Base-by-base conservation (phyloP, 2,329 filamentous ascomycete genomes). In the Calonectria leucothoes region DNA sequence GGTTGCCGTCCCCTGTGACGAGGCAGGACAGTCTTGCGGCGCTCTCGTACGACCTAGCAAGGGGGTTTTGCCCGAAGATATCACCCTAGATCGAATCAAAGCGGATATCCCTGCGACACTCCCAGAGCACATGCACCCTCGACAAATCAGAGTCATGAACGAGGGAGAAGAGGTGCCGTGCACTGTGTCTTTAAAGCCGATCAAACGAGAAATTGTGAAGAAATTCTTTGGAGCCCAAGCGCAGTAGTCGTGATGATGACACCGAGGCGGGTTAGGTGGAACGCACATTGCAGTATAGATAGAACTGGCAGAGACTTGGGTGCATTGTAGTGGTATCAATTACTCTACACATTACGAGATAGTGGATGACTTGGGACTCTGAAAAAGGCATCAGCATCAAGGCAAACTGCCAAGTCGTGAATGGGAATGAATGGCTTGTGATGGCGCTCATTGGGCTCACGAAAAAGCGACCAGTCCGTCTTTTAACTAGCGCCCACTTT, bases 1-100 rank as follows among this genome's bases (percentile, higher is more conserved):
- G 35, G 51, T 80, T 29, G 76, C 64, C 7, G 72, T 80, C 3
- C 78, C 78, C 0, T 75, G 75, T 15, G 49, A 76, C 35, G 74
- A 78, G 35, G 63, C 69, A 0, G 74, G 70, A 23, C 66, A 77
- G 35, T 57, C 74, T 29, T 80, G 78, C 39, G 78, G 70, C 2
- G 76, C 77, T 12, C 65, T 80, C 27, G 65, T 80, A 6, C 75
- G 77, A 4, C 59, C 74, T 7, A 66, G 67, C 68, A 29, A 12
- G 35, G 52, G 33, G 29, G 29, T 31, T 29, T 14, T 76, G 25
- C 64, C 57, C 0, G 27, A 48, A 4, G 59, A 48, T 1, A 17
- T 27, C 17, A 64, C 25, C 6, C 59, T 80, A n/a, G 67, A 71
- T 7, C 65, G 55, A 3, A 71, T 80, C 11, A 63, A 73, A 10